A percentile compares a stretch with the other conserved stretches of the same genome.
These are phyloP conservation scores for Ganoderma boninense DNA, from an alignment of 1,284 basidiomycete genomes.

Conservation along the genomic window DNA sequence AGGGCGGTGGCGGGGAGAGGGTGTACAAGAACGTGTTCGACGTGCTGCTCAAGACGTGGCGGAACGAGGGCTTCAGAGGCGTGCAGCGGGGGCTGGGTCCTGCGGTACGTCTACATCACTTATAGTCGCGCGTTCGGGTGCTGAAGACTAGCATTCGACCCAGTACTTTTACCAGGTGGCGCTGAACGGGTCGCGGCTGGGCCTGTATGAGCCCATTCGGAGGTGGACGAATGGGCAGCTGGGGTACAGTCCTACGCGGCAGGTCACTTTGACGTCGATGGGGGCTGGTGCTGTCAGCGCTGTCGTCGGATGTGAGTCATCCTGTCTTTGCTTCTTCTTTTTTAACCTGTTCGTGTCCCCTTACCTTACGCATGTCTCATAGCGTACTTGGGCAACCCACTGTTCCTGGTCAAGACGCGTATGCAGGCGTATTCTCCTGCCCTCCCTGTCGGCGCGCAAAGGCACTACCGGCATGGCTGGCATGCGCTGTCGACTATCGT, in stretches of 20 bases:
- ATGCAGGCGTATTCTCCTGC: constrained; percentile 97
- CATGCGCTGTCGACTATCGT: constrained; percentile 85
- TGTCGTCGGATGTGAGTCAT: not conserved
- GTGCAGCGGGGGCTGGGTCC: constrained; percentile 90
- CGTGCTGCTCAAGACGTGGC: constrained; percentile 91
- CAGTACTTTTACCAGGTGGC: not conserved
- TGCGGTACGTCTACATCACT: constrained; percentile 69
- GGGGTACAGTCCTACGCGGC: not conserved
- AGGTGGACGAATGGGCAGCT: not conserved
- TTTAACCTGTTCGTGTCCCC: too few relatives aligned
- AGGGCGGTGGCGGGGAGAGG: constrained; percentile 57
- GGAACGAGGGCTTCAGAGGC: constrained; percentile 89
- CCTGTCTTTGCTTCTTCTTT: not conserved
- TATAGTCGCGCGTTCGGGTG: too few relatives aligned
- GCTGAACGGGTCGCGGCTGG: not conserved
- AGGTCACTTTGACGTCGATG: not conserved
- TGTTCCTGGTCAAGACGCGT: constrained; percentile 96
- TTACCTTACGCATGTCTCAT: not conserved
- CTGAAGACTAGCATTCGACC: not conserved
- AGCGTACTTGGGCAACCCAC: constrained; percentile 82
- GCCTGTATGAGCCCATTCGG: not conserved
- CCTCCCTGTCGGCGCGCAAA: constrained; percentile 88
- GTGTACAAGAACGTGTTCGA: constrained; percentile 92
- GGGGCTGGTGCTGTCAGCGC: not conserved
- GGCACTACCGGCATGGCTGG: constrained; percentile 79